A percentile compares a stretch with the other conserved stretches of the same genome.
phyloP scores from a whole-genome alignment of 306 rosid genomes.

The Quercus aquifolioides region DNA sequence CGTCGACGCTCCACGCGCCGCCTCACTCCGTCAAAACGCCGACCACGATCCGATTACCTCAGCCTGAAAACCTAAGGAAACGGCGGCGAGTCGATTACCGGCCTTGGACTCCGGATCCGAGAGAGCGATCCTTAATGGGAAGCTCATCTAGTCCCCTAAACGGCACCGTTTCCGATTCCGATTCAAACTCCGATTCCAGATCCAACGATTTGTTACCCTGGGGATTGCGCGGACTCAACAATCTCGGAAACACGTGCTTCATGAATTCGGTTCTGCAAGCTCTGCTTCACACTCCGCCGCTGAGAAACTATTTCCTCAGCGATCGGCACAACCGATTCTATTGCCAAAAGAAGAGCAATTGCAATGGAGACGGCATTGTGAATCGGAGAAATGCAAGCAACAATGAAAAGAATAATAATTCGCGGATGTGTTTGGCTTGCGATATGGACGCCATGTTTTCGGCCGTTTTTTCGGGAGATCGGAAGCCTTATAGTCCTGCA shows the following conservation, averaged over 20 bases:
- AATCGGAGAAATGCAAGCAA: slow-evolving; percentile 27
- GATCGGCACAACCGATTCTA: slow-evolving; percentile 75
- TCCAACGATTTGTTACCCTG: slow-evolving; percentile 50
- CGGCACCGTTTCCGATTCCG: slow-evolving; percentile 4
- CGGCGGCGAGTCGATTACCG: slow-evolving; percentile 76
- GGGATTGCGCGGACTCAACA: slow-evolving; percentile 89
- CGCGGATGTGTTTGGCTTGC: slow-evolving; percentile 74
- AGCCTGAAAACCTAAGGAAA: slow-evolving; percentile 81
- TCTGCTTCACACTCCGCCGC: slow-evolving; percentile 86
- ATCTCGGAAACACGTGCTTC: slow-evolving; percentile 85
- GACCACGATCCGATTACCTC: slow-evolving; percentile 22
- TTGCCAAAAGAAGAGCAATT: slow-evolving; percentile 63
- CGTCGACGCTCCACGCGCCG: slow-evolving; percentile 47
- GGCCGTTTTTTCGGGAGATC: slow-evolving; percentile 77
- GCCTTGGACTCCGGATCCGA: slow-evolving; percentile 74
- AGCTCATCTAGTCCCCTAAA: slow-evolving; percentile 46
- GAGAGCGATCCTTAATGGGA: slow-evolving; percentile 51
- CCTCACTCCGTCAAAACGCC: not conserved
- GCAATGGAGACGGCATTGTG: not conserved
- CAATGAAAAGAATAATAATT: slow-evolving; percentile 30
- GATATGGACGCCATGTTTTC: slow-evolving; percentile 83
- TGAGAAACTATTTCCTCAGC: slow-evolving; percentile 84
- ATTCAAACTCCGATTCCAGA: not conserved
- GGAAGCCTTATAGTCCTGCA: slow-evolving; percentile 88
- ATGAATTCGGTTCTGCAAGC: slow-evolving; percentile 97